These are phyloP conservation scores for Sodiomyces alkalinus DNA, from an alignment of 2,329 filamentous ascomycete species.

Conservation along the genomic window DNA sequence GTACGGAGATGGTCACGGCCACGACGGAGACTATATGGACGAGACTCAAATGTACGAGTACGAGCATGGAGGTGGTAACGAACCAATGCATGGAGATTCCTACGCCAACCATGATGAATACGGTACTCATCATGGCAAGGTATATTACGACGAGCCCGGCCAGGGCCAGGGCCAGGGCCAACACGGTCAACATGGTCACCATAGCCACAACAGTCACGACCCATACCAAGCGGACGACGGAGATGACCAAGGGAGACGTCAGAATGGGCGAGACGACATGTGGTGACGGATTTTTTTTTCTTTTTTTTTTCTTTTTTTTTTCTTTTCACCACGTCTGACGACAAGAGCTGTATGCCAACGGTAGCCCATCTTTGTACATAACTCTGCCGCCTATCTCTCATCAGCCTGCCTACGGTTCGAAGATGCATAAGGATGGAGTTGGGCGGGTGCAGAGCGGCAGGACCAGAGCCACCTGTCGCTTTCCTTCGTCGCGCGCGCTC, in stretches of 20 bases:
- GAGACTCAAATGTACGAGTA: constrained; percentile 38
- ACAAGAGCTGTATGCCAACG: too few species aligned
- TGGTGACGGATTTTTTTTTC: constrained; percentile 18
- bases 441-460: too few species aligned
- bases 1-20: constrained; percentile 27
- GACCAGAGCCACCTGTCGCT: too few species aligned
- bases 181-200: too few species aligned
- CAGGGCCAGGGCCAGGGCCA: constrained; percentile 5
- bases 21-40: constrained; percentile 33
- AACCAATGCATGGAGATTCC: constrained; percentile 17
- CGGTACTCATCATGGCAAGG: constrained; percentile 19
- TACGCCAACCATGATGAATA: constrained; percentile 23
- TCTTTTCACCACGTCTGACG: background rate
- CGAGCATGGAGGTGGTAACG: constrained; percentile 26
- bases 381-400: too few species aligned
- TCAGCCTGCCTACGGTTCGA: too few species aligned
- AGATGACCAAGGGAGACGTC: constrained; percentile 13
- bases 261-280: constrained; percentile 24
- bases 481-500: too few species aligned
- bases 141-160: constrained; percentile 22
- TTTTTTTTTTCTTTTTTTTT: background rate
- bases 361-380: too few species aligned
- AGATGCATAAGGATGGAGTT: too few species aligned
- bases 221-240: too few species aligned
- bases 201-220: too few species aligned